phyloP scores from a whole-genome alignment of 768 basidiomycete species.

The Grammothele lineata region DNA sequence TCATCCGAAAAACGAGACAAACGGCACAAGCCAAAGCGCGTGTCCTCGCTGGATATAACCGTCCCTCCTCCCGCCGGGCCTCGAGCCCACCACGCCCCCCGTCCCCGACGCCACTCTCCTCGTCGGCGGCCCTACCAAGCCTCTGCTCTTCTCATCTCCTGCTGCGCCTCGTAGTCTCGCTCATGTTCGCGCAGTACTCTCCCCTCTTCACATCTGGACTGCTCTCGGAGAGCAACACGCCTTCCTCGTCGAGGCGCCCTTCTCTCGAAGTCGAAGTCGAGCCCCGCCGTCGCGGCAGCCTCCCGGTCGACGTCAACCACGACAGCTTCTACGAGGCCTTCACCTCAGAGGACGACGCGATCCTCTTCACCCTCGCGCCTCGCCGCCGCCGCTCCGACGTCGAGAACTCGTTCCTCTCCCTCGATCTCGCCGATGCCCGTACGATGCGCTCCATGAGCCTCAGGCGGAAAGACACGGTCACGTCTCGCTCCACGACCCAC shows the following conservation, averaged over 20 bases:
- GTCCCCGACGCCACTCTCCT: no score
- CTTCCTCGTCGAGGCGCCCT: constrained; percentile 19
- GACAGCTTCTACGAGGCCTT: constrained; percentile 16
- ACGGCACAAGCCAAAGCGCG: no score
- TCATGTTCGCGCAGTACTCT: constrained; percentile 47
- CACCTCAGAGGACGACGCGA: constrained; percentile 32
- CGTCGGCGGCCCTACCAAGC: no score
- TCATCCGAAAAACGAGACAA: no score
- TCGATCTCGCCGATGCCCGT: constrained; percentile 59
- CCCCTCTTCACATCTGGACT: constrained; percentile 65
- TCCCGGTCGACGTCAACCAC: constrained; percentile 36
- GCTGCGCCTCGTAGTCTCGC: no score
- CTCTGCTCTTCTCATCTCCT: no score
- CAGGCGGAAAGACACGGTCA: constrained; percentile 29
- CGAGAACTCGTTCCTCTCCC: constrained; percentile 59
- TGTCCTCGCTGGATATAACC: no score
- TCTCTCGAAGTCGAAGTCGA: constrained; percentile 7
- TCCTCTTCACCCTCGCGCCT: constrained; percentile 46
- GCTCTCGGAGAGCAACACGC: constrained; percentile 32
- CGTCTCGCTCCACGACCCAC: constrained; percentile 14
- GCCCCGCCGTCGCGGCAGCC: constrained; percentile 23
- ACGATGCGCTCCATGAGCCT: constrained; percentile 37
- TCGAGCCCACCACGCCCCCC: no score
- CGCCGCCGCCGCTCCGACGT: constrained; percentile 30
- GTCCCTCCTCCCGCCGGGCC: no score